These are phyloP conservation scores for Candida pseudoglaebosa DNA, from an alignment of 805 yeast species.

Conservation along the genomic window DNA sequence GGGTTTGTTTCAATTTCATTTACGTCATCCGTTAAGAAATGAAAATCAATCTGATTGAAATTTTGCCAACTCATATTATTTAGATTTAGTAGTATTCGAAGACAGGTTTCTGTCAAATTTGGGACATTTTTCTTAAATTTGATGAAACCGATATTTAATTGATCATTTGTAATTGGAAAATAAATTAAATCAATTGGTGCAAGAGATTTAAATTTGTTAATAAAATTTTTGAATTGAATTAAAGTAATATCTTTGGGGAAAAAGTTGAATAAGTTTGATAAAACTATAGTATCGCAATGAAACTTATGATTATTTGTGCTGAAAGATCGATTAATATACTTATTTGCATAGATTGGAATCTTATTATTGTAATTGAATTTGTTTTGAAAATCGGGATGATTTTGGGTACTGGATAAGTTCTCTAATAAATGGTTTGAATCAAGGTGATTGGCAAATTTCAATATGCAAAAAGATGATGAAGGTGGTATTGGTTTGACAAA, in stretches of 20 bases:
- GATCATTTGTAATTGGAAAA: slow-evolving; percentile 38
- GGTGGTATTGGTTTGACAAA: not conserved
- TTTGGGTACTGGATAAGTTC: slow-evolving; percentile 11
- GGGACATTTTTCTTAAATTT: slow-evolving; percentile 28
- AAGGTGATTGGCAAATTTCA: slow-evolving; percentile 29
- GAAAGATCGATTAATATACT: slow-evolving; percentile 53
- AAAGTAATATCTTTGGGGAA: slow-evolving; percentile 48
- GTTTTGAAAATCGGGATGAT: slow-evolving; percentile 11
- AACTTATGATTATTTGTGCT: not conserved
- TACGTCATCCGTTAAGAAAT: slow-evolving; percentile 13
- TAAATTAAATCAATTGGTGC: slow-evolving; percentile 45
- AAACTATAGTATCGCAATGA: slow-evolving; percentile 21
- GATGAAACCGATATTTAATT: slow-evolving; percentile 50
- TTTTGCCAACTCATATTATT: slow-evolving; percentile 43
- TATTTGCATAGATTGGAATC: slow-evolving; percentile 49
- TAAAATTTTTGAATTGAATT: slow-evolving; percentile 30
- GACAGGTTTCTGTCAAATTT: slow-evolving; percentile 42
- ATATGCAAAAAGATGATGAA: slow-evolving; percentile 11
- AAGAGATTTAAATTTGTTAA: slow-evolving; percentile 40
- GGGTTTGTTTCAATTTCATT: slow-evolving; percentile 6
- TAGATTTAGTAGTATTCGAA: slow-evolving; percentile 46
- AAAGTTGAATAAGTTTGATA: slow-evolving; percentile 49
- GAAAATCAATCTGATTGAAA: slow-evolving; percentile 23
- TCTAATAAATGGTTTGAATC: slow-evolving; percentile 28
- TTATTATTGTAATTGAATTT: slow-evolving; percentile 23